Evolutionary conservation across 1,139 yeast species (phyloP).

Genomic region (Magnusiomyces paraingens): DNA sequence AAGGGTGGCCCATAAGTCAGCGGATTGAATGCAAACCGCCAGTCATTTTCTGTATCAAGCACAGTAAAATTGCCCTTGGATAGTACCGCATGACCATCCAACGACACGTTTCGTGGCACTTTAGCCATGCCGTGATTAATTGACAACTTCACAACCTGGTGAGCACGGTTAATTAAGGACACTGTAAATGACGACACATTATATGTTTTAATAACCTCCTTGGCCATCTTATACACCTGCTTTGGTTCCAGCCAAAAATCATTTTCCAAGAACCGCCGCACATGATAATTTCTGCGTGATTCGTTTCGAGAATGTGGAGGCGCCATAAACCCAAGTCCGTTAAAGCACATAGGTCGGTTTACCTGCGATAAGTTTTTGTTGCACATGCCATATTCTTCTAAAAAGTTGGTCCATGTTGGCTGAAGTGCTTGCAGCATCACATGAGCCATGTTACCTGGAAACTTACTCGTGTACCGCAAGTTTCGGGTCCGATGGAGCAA

Average conservation of each 20-base stretch:
- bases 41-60: conserved; percentile 55
- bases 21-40: conserved; percentile 59
- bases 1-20: conserved; percentile 55
- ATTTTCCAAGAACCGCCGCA: conserved; percentile 37
- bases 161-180: conserved; percentile 46
- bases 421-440: conserved; percentile 22
- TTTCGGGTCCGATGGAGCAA: background rate
- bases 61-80: conserved; percentile 50
- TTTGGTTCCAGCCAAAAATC: conserved; percentile 48
- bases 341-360: conserved; percentile 50
- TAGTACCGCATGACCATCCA: conserved; percentile 62
- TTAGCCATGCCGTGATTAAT: conserved; percentile 37
- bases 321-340: conserved; percentile 43
- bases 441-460: conserved; percentile 21
- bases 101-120: conserved; percentile 45
- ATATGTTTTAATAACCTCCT: conserved; percentile 32
- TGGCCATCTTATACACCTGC: conserved; percentile 38
- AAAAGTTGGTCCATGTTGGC: conserved; percentile 52
- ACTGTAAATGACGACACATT: conserved; percentile 49
- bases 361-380: conserved; percentile 51
- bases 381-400: conserved; percentile 57
- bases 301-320: conserved; percentile 43
- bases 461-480: background rate
- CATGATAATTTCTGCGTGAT: conserved; percentile 27
- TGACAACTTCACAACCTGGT: conserved; percentile 46